Conservation (phyloP, 2,329 filamentous ascomycete genomes). For the Sclerotinia borealis region DNA sequence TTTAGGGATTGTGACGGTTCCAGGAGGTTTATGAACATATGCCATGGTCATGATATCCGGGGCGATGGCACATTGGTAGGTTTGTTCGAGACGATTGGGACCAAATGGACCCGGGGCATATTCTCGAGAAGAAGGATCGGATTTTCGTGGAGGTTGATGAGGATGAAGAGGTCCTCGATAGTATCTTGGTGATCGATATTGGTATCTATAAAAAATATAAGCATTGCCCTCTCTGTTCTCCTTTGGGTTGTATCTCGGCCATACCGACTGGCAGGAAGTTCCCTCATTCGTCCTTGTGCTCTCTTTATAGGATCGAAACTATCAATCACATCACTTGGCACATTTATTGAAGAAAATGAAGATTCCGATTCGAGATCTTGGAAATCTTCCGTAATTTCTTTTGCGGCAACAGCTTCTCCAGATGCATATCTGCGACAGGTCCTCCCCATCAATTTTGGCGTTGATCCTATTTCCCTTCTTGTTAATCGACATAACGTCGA, state of each 20-base stretch:
- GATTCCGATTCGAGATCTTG: slow-evolving; percentile 42
- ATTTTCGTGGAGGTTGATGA: slow-evolving; percentile 78
- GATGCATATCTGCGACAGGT: slow-evolving; percentile 28
- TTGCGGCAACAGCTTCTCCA: slow-evolving; percentile 21
- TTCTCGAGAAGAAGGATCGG: slow-evolving; percentile 79
- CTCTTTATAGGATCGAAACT: slow-evolving; percentile 43
- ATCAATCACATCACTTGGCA: slow-evolving; percentile 34
- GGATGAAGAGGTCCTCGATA: slow-evolving; percentile 90
- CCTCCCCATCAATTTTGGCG: slow-evolving; percentile 4
- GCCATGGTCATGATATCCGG: slow-evolving; percentile 82
- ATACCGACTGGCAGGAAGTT: slow-evolving; percentile 38
- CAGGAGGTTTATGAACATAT: slow-evolving; percentile 81
- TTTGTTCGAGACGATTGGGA: slow-evolving; percentile 80
- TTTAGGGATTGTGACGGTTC: slow-evolving; percentile 51
- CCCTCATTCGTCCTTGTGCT: slow-evolving; percentile 35
- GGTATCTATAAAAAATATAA: slow-evolving; percentile 58
- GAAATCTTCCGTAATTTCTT: slow-evolving; percentile 26
- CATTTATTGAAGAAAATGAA: slow-evolving; percentile 35
- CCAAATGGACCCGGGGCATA: slow-evolving; percentile 91
- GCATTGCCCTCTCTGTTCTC: not conserved
- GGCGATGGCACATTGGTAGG: slow-evolving; percentile 79
- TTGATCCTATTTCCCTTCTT: slow-evolving; percentile 21
- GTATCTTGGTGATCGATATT: slow-evolving; percentile 91
- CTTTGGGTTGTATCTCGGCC: slow-evolving; percentile 1
- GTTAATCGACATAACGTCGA: slow-evolving; percentile 27